A percentile compares a stretch with the other conserved stretches of the same genome.
Evolutionary conservation across 2,329 filamentous ascomycete species (phyloP).

Genomic region (Aspergillus pseudotamarii): DNA sequence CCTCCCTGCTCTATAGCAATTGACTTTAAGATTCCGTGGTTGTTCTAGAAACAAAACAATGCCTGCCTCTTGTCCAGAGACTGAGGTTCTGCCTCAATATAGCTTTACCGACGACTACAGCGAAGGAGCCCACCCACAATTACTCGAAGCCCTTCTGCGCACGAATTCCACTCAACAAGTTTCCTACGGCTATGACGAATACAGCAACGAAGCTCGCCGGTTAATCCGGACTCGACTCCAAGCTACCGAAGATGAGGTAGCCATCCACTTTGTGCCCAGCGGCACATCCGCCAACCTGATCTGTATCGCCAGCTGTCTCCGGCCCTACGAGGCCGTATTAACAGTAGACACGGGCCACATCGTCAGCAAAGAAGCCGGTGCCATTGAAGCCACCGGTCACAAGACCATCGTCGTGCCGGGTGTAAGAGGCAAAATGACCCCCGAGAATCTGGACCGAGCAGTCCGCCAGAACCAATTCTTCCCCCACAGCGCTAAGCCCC

Average conservation of each 20-base stretch:
- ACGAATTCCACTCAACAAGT: constrained; percentile 51
- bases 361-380: constrained; percentile 54
- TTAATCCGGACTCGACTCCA: constrained; percentile 42
- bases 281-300: constrained; percentile 57
- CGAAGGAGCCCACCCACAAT: constrained; percentile 55
- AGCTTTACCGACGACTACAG: constrained; percentile 57
- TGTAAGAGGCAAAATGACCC: constrained; percentile 52
- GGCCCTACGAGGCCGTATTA: constrained; percentile 56
- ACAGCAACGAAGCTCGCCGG: constrained; percentile 45
- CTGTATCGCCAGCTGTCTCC: constrained; percentile 54
- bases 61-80: constrained; percentile 7
- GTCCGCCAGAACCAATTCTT: constrained; percentile 55
- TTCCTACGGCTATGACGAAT: constrained; percentile 53
- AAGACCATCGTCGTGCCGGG: constrained; percentile 55
- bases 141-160: constrained; percentile 50
- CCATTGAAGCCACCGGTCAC: constrained; percentile 55
- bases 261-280: constrained; percentile 56
- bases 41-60: constrained; percentile 9
- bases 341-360: constrained; percentile 55
- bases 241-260: constrained; percentile 42
- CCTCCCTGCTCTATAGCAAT: background rate
- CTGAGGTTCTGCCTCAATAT: constrained; percentile 37
- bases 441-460: constrained; percentile 45
- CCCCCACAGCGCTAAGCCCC: constrained; percentile 56
- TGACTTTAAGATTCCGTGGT: background rate